Conservation (phyloP, 1,139 yeast genomes). For the Zygotorulaspora mrakii region DNA sequence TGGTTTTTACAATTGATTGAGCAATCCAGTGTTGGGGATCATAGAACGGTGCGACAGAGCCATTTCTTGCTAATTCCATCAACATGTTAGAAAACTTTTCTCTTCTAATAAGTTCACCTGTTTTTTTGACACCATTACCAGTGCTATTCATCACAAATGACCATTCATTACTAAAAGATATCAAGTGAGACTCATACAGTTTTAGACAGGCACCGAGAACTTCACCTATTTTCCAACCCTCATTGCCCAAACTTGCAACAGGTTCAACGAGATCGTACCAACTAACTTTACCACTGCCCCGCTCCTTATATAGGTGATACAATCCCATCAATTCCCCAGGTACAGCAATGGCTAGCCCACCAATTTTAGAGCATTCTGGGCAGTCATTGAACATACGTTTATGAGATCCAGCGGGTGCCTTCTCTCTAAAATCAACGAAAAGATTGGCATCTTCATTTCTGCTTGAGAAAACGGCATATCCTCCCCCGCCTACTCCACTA, state of each 20-base stretch:
- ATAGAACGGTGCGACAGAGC: conserved; percentile 72
- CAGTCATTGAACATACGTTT: conserved; percentile 61
- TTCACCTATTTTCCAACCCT: conserved; percentile 61
- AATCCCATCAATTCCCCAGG: conserved; percentile 91
- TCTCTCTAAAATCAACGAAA: conserved; percentile 84
- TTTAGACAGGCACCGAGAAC: conserved; percentile 47
- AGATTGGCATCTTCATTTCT: conserved; percentile 43
- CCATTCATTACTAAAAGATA: conserved; percentile 47
- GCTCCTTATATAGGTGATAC: conserved; percentile 52
- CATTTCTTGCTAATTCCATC: conserved; percentile 64
- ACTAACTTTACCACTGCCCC: conserved; percentile 64
- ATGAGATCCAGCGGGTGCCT: conserved; percentile 64
- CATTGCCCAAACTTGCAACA: conserved; percentile 59
- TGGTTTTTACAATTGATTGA: conserved; percentile 46
- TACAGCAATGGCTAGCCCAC: conserved; percentile 80
- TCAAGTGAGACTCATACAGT: conserved; percentile 38
- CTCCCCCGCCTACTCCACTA: conserved; percentile 94
- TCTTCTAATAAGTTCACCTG: conserved; percentile 61
- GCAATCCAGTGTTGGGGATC: conserved; percentile 80
- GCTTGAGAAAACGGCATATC: conserved; percentile 55
- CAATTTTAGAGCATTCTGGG: conserved; percentile 54
- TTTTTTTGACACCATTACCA: conserved; percentile 37
- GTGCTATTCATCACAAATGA: conserved; percentile 45
- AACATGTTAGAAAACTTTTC: conserved; percentile 64
- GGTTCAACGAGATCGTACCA: conserved; percentile 81